These are phyloP conservation scores for Grosmannia huntii DNA, from an alignment of 2,329 filamentous ascomycete genomes.

Conservation along the genomic window DNA sequence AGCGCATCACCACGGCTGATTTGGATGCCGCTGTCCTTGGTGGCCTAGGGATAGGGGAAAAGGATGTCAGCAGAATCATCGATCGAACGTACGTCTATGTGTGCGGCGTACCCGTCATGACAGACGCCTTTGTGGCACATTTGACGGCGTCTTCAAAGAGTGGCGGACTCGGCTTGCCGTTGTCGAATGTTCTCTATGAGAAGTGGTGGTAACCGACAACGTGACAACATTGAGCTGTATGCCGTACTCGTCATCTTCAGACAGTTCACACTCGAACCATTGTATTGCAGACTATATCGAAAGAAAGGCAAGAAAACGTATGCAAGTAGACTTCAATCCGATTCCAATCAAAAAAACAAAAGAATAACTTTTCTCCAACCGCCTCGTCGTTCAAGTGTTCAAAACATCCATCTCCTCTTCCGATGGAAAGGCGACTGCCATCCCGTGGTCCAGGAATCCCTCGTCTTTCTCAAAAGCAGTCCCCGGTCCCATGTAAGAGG, in stretches of 20 bases:
- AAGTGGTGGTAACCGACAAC: constrained; percentile 25
- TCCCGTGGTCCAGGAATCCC: constrained; percentile 19
- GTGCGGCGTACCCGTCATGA: constrained; percentile 57
- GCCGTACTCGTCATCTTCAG: no score
- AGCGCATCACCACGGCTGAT: constrained; percentile 31
- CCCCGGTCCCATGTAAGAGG: constrained; percentile 37
- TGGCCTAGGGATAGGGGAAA: not conserved
- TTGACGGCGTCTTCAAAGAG: constrained; percentile 19
- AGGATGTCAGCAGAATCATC: no score
- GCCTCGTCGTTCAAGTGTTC: constrained; percentile 1
- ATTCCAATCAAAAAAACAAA: not conserved
- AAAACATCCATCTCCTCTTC: constrained; percentile 29
- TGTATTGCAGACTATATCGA: not conserved
- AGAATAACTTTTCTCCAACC: not conserved
- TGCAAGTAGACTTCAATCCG: not conserved
- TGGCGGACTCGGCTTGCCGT: constrained; percentile 15
- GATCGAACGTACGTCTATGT: constrained; percentile 38
- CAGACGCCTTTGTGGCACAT: constrained; percentile 47
- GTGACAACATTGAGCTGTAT: not conserved
- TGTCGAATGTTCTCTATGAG: constrained; percentile 20
- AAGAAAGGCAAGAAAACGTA: not conserved
- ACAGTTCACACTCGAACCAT: not conserved
- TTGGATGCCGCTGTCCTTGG: constrained; percentile 26
- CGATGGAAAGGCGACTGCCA: constrained; percentile 24
- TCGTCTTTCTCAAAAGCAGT: constrained; percentile 40